Base-by-base conservation (phyloP, 805 yeast genomes). In the Barnettozyma siamensis region DNA sequence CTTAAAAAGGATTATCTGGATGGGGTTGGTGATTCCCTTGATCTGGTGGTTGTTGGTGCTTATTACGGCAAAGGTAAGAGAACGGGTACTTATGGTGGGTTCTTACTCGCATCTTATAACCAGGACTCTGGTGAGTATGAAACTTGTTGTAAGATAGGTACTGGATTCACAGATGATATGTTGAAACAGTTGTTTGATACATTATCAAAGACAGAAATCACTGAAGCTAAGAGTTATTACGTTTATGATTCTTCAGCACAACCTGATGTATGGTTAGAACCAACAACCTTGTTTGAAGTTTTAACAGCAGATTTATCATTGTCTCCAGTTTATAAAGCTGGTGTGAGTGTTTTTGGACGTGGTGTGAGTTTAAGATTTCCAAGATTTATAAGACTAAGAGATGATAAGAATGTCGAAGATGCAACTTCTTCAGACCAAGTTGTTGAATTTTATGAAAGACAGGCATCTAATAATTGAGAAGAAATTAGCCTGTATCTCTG, bases 191-290 rank as follows among this genome's bases (percentile, higher is more conserved):
- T 93, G 26, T 70, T 80, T 53, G 74, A 72, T 20, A 69, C 69
- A 37, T 69, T 93, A 43, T 76, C 80, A 32, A 81, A 86, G 3
- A 78, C 88, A 0, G 93, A 79, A 40, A 73, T 78, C 12, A 55
- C 65, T 0, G 65, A 59, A n/a, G 83, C 95, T 2, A 83, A 79
- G 50, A 69, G 83, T 0, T 83, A 80, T 41, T 77, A 75, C 47
- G 70, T 80, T 2, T 87, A 75, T 57, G 93, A 84, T 55, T 63
- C 84, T 1, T 76, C 76, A 50, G 86, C 89, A 5, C 72, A 68
- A 35, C 97, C 98, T 0, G 96, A 89, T 57, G 88, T 89, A 7
- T 89, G 97, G 97, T 84, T 89, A 55, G 95, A 89, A 55, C 96
- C 98, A 7, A 72, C 82, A 1, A 62, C 70, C 20, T 72, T 89